Evolutionary conservation across 805 yeast species (phyloP), one percentile per base, ranked within the genome.

Genomic region (Starmerella scarabaei): DNA sequence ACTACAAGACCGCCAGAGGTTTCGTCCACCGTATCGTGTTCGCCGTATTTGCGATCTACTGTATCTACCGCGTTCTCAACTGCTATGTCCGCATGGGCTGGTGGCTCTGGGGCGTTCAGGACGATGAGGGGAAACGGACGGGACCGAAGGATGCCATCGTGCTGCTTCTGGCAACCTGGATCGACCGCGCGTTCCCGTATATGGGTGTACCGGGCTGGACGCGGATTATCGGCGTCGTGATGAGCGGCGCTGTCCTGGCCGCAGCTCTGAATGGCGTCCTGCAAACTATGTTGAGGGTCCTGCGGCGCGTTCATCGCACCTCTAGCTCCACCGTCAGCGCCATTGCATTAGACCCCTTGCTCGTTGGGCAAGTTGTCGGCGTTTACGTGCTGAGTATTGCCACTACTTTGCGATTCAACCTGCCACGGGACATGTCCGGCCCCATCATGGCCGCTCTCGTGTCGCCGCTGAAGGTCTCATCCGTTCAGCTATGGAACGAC

Each of bases 371-470:
- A 40, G 44, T 64, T 7, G 43, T 52, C 9, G 66, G 66, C 15
- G 59, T 61, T 6, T 64, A 64, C 40, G 60, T 60, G 21, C 49
- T 64, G 20, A 55, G 66, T n/a, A 58, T 66, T 8, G 62, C 67
- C 14, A 53, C 65, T 6, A 47, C 64, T 41, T 53, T 64, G 38
- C 56, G 68, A 5, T 54, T 62, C 43, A 65, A 60, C 42, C 42
- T 64, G 32, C 69, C 69, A 12, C 42, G 52, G 19, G 53, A 53
- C 20, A 58, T 63, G 63, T 57, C 65, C 3, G 53, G 60, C 3
- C 64, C 67, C 7, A 61, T 64, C 21, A 55, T 61, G n/a, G 40
- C 55, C 2, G 67, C 67, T 3, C 51, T 64, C 24, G 65, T 63
- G 5, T 59, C 66, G 15, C 67, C 66, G 7, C 45, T 64, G 24